Base-by-base conservation (phyloP, 768 basidiomycete species). In the Hericium rajendrae region DNA sequence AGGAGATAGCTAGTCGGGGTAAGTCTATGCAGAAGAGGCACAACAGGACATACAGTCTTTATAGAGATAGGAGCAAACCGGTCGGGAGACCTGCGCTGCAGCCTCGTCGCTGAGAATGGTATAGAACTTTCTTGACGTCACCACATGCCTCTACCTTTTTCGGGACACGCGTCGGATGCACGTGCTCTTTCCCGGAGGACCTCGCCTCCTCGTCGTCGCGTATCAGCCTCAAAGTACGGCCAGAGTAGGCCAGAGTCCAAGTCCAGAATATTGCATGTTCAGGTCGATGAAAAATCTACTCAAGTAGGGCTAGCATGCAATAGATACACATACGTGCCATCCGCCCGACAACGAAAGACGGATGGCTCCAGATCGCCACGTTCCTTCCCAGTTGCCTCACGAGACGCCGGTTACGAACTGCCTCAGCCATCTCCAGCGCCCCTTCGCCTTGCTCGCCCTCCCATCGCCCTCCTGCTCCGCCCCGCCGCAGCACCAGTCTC, bases 351-450 rank as follows among this genome's bases (percentile, higher is more conserved):
- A 32, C 28, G 28, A 32, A 32, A 32, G 28, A 32, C 6, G 32
- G 9, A 32, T 32, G 32, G 32, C 32, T 32, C 32, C 32, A 32
- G 32, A 46, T 15, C n/a, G 43, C 43, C 18, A 46, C 43, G 20
- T 46, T 20, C 9, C 12, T 8, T n/a, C 43, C 15, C 41, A 16
- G 9, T 18, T 43, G 26, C 20, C 15, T 46, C 43, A 20, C 13
- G 13, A n/a, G 8, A 4, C 13, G 43, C 43, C 43, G 8, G 43
- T 20, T 3, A 46, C 43, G n/a, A 26, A 20, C 50, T 16, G 18
- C 52, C 52, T 16, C 32, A 53, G 52, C 52, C 52, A 53, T 38
- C 37, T 37, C 52, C 52, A 53, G 32, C 52, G 52, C 13, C 32
- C 18, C 37, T 38, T 37, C 37, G 38, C 51, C 52, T 18, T 26